A percentile compares a stretch with the other conserved stretches of the same genome.
Evolutionary conservation across 2,329 filamentous ascomycete genomes (phyloP).

Genomic region (Monosporascus sp.): DNA sequence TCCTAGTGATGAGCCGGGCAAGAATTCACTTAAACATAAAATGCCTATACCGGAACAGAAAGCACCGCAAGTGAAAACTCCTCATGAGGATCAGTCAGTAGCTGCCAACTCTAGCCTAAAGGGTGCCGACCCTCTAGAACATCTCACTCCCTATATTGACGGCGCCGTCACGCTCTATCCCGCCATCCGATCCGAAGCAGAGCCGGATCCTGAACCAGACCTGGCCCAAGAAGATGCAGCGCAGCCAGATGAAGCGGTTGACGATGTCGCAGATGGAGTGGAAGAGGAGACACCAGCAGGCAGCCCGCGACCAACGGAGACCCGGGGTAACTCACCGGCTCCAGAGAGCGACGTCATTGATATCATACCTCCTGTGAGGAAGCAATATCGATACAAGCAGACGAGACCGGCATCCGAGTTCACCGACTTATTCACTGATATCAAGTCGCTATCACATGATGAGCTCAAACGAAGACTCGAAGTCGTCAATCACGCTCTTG

Average conservation of each 20-base stretch:
- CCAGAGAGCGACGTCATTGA: conserved; percentile 18
- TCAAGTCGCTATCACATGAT: conserved; percentile 41
- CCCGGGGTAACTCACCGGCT: conserved; percentile 30
- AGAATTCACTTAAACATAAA: background rate
- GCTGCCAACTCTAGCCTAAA: conserved; percentile 2
- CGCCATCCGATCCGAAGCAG: conserved; percentile 6
- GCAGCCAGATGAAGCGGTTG: conserved; percentile 15
- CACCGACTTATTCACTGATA: conserved; percentile 41
- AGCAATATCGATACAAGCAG: conserved; percentile 43
- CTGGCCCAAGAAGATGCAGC: conserved; percentile 15
- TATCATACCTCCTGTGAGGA: conserved; percentile 9
- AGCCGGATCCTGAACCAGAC: conserved; percentile 10
- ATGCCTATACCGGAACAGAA: background rate
- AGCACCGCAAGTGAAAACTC: background rate
- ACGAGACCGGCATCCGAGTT: conserved; percentile 47
- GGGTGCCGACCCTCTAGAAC: conserved; percentile 11
- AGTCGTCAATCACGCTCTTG: conserved; percentile 39
- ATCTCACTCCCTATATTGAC: conserved; percentile 26
- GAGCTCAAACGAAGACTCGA: conserved; percentile 42
- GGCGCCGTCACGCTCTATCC: conserved; percentile 21
- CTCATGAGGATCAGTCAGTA: background rate
- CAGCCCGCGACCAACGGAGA: conserved; percentile 23
- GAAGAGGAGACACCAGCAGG: conserved; percentile 28
- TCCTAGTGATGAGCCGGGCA: background rate
- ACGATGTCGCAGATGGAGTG: conserved; percentile 18